Percentiles rank a stretch among this genome's conserved stretches.
phyloP scores from a whole-genome alignment of 176 grass and related monocot species.

The Chrysopogon serrulatus region DNA sequence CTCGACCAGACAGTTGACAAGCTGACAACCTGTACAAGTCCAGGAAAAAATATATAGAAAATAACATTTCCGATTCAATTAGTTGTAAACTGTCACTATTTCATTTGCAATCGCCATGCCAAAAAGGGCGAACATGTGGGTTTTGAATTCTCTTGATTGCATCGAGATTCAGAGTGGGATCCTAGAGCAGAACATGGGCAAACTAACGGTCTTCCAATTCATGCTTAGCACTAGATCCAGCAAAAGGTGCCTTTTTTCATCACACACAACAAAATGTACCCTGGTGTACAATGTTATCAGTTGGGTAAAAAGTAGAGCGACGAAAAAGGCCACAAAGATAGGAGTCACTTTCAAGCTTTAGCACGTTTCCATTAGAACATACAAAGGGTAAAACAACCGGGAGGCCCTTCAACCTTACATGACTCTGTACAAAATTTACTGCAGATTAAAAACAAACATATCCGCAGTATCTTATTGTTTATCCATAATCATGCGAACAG shows the following conservation, averaged over 20 bases:
- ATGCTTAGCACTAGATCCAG: neutral
- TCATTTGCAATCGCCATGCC: neutral
- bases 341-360: neutral
- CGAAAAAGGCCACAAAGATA: neutral
- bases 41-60: neutral
- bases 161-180: neutral
- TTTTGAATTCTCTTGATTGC: neutral
- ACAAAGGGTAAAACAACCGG: neutral
- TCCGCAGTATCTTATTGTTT: conserved; percentile 23
- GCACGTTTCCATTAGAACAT: conserved; percentile 5
- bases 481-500: neutral
- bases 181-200: neutral
- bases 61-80: neutral
- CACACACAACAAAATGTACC: neutral
- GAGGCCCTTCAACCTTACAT: neutral
- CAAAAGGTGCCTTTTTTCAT: neutral
- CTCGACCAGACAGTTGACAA: neutral
- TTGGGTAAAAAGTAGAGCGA: neutral
- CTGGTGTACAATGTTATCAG: neutral
- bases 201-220: neutral
- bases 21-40: neutral
- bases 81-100: neutral
- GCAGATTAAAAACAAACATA: conserved; percentile 21
- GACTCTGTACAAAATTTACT: conserved; percentile 32
- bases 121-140: neutral